Conservation (phyloP, 2,329 filamentous ascomycete genomes). For the Coniella lustricola region DNA sequence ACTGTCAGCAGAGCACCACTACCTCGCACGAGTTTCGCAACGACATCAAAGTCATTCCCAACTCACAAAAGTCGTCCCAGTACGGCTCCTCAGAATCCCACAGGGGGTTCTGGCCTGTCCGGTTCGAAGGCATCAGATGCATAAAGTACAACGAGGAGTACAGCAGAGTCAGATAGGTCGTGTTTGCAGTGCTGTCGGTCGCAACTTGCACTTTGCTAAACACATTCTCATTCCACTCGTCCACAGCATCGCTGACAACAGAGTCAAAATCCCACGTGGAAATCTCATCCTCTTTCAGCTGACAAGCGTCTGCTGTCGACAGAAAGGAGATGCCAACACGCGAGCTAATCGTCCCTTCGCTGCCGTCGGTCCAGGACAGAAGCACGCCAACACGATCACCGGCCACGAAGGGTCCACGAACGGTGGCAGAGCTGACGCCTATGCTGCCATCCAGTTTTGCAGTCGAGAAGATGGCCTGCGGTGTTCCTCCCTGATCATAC, state of each 20-base stretch:
- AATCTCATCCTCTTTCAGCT: constrained; percentile 39
- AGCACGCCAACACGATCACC: constrained; percentile 44
- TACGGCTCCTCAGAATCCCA: constrained; percentile 63
- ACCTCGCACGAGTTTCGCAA: too few relatives aligned
- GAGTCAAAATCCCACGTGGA: constrained; percentile 34
- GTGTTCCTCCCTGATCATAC: constrained; percentile 3
- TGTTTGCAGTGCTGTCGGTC: constrained; percentile 30
- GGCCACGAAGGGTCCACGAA: constrained; percentile 23
- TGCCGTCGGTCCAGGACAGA: constrained; percentile 36
- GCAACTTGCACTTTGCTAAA: constrained; percentile 35
- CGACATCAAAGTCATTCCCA: too few relatives aligned
- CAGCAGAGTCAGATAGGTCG: constrained; percentile 42
- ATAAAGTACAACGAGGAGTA: constrained; percentile 55
- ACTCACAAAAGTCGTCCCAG: constrained; percentile 59
- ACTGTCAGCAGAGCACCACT: constrained; percentile 40
- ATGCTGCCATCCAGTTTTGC: neutral
- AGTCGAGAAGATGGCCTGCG: constrained; percentile 9
- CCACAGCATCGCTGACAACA: constrained; percentile 31
- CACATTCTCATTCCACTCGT: constrained; percentile 39
- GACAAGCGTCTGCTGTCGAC: constrained; percentile 39
- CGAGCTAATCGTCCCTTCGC: constrained; percentile 35
- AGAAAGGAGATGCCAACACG: constrained; percentile 45
- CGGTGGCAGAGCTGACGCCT: constrained; percentile 35
- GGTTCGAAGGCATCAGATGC: constrained; percentile 54
- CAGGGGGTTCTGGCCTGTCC: constrained; percentile 61